Percentiles rank a stretch among this genome's conserved stretches.
These are phyloP conservation scores for Boletus huronensis DNA, from an alignment of 768 basidiomycete genomes.

Conservation along the genomic window DNA sequence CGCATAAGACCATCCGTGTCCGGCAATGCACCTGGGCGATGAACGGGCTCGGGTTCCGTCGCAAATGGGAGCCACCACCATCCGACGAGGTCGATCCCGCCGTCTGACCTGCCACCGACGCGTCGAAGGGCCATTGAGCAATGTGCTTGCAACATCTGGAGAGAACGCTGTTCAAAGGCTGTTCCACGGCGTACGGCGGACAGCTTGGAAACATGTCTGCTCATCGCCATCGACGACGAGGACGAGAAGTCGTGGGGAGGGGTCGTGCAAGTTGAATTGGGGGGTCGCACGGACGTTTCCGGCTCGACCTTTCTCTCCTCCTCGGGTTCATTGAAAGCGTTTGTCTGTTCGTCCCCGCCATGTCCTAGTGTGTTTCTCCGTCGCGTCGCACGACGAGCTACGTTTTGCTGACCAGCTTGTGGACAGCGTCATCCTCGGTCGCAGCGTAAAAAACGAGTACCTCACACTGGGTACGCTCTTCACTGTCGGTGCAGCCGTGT, in stretches of 20 bases:
- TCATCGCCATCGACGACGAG: not conserved
- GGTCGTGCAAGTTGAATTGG: not conserved
- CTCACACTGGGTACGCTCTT: conserved; percentile 67
- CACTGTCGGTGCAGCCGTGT: conserved; percentile 51
- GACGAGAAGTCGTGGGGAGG: not conserved
- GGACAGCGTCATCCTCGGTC: conserved; percentile 70
- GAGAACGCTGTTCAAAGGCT: conserved; percentile 71
- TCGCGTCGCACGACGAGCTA: not conserved
- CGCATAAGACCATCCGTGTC: conserved; percentile 27
- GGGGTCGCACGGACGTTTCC: conserved; percentile 26
- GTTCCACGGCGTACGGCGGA: conserved; percentile 66
- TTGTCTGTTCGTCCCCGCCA: conserved; percentile 22
- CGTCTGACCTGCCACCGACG: conserved; percentile 86
- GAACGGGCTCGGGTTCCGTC: not conserved
- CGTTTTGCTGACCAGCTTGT: conserved; percentile 1
- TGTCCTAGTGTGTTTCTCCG: conserved; percentile 42
- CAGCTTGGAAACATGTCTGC: conserved; percentile 5
- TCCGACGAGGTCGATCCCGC: conserved; percentile 83
- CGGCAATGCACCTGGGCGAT: conserved; percentile 7
- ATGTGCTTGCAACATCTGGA: conserved; percentile 53
- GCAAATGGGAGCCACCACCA: conserved; percentile 85
- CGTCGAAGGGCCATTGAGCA: conserved; percentile 78
- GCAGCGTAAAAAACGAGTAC: conserved; percentile 78
- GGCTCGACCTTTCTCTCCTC: conserved; percentile 3
- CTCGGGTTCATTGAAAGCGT: not conserved